Base-by-base conservation (phyloP, 164 flowering plant genomes). In the Saururus chinensis region DNA sequence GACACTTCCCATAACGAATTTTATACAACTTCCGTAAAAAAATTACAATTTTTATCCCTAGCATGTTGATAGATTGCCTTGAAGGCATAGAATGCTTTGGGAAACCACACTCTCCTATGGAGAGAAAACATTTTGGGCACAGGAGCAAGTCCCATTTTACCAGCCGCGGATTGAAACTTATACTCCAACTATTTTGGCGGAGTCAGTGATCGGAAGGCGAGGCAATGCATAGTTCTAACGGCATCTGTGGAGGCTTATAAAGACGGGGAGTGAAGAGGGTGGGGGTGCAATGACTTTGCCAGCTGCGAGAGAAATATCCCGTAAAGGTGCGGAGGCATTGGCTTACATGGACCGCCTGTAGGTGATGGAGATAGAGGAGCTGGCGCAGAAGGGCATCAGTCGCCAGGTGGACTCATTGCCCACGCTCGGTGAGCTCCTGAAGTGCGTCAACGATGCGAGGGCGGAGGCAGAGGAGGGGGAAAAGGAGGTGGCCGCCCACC, bases 151-250 rank as follows among this genome's bases (percentile, higher is more conserved):
- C 84, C 73, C 82, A 93, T 82, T 68, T 93, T 92, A 60, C 97
- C 96, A 57, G 91, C 77, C 62, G 78, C 83, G 37, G 99, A 93
- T 71, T 93, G 97, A 71, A 93, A 90, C 75, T 90, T 90, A 76
- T 93, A 97, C 61, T 84, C 92, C 48, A 66, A 76, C 97, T 90
- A n/a, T n/a, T n/a, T n/a, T n/a, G n/a, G n/a, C 12, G 10, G 11
- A 13, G 45, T 25, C 57, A 52, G 25, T 9, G 58, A 7, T n/a
- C 22, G 35, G 23, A 20, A 55, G 58, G 21, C 54, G 54, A 10
- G 54, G 54, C 8, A 19, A 0, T 19, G 6, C 19, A 35, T 12
- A 0, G 37, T 30, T n/a, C 14, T 25, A 2, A 25, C 37, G 19
- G 37, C 60, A 20, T 25, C 13, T n/a, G 40, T 30, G 23, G 9